These are phyloP conservation scores for Suhomyces coccinellae DNA, from an alignment of 1,139 yeast species.

Conservation along the genomic window DNA sequence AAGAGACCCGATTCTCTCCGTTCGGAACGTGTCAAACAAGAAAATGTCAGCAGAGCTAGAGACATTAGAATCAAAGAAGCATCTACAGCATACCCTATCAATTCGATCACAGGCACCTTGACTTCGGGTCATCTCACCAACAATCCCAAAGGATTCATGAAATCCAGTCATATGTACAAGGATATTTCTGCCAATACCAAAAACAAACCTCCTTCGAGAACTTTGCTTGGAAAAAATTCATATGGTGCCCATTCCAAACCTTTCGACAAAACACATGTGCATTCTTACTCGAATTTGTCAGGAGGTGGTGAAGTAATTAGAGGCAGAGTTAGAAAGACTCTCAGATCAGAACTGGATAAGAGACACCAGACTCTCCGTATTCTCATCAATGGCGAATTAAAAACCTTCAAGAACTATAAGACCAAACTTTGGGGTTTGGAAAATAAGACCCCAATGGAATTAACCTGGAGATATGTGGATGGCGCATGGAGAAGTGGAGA, in stretches of 20 bases:
- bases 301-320: constrained; percentile 52
- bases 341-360: constrained; percentile 49
- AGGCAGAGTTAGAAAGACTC: constrained; percentile 63
- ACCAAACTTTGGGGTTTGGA: constrained; percentile 90
- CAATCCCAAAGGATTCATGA: constrained; percentile 29
- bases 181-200: constrained; percentile 39
- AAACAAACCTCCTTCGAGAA: constrained; percentile 32
- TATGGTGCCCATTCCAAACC: constrained; percentile 32
- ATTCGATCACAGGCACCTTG: constrained; percentile 23
- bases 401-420: constrained; percentile 59
- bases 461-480: constrained; percentile 60
- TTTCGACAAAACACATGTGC: constrained; percentile 16
- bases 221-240: constrained; percentile 36
- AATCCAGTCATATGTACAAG: constrained; percentile 37
- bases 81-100: constrained; percentile 28
- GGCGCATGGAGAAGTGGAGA: constrained; percentile 85
- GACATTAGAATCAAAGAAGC: constrained; percentile 44
- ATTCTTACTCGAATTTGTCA: constrained; percentile 22
- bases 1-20: constrained; percentile 38
- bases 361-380: constrained; percentile 64
- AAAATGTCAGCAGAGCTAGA: constrained; percentile 43
- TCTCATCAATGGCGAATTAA: constrained; percentile 59
- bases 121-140: constrained; percentile 15
- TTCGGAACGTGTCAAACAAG: constrained; percentile 27
- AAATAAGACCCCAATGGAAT: constrained; percentile 58